These are phyloP conservation scores for Boechera divaricarpa DNA, from an alignment of 345 rosid genomes.

Conservation along the genomic window DNA sequence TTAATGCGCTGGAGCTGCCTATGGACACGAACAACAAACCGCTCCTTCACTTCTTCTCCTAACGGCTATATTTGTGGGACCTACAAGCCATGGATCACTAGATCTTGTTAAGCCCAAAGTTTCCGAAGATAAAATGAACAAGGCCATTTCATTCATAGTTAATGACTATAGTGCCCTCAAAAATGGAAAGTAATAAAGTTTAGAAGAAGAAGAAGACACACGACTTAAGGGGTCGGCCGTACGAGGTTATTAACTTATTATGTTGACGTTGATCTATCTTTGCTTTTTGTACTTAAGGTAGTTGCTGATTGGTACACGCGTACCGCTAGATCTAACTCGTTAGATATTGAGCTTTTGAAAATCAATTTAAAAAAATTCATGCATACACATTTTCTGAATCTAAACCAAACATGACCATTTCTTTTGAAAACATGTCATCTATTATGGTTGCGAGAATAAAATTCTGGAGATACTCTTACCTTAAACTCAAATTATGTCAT, in stretches of 20 bases:
- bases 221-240: constrained; percentile 32
- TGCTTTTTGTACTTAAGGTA: background rate
- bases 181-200: constrained; percentile 8
- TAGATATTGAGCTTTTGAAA: constrained; percentile 11
- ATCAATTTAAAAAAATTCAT: background rate
- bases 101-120: constrained; percentile 7
- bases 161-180: constrained; percentile 1
- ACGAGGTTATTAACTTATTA: constrained; percentile 35
- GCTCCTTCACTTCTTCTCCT: constrained; percentile 35
- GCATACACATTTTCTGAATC: constrained; percentile 1
- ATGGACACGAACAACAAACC: constrained; percentile 30
- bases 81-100: constrained; percentile 16
- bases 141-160: background rate
- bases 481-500: constrained; percentile 2
- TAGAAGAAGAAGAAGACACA: constrained; percentile 11
- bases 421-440: background rate
- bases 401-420: constrained; percentile 4
- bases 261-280: constrained; percentile 37
- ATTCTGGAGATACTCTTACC: background rate
- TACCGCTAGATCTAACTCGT: constrained; percentile 4
- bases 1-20: constrained; percentile 38
- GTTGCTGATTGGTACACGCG: constrained; percentile 31
- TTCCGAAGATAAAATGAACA: background rate
- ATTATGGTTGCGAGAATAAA: constrained; percentile 1
- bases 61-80: constrained; percentile 45